A percentile compares a stretch with the other conserved stretches of the same genome.
phyloP scores from a whole-genome alignment of 2,329 filamentous ascomycete genomes.

The Periconia digitata region DNA sequence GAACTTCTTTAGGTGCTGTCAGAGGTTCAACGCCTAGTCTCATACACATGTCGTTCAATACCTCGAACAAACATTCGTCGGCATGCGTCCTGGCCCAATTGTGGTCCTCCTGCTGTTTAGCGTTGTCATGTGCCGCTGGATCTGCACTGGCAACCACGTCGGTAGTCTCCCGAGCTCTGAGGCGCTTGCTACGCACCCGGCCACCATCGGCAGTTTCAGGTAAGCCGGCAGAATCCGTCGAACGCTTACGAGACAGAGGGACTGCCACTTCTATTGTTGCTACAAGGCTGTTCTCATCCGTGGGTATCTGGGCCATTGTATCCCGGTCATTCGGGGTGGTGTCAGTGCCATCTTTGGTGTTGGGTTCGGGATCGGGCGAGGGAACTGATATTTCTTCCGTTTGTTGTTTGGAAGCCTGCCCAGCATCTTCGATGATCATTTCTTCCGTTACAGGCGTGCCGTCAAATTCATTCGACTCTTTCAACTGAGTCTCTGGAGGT shows the following conservation, averaged over 20 bases:
- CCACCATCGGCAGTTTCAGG: slow-evolving; percentile 60
- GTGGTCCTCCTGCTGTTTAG: slow-evolving; percentile 58
- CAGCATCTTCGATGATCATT: slow-evolving; percentile 3
- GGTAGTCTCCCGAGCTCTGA: slow-evolving; percentile 60
- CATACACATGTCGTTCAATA: slow-evolving; percentile 54
- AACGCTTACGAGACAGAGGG: slow-evolving; percentile 58
- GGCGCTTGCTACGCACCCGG: slow-evolving; percentile 61
- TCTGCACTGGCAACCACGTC: slow-evolving; percentile 50
- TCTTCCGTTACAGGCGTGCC: slow-evolving; percentile 8
- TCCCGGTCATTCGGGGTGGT: slow-evolving; percentile 23
- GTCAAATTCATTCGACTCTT: slow-evolving; percentile 15
- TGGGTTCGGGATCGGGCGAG: background rate
- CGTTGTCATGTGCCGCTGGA: slow-evolving; percentile 53
- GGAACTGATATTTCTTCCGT: slow-evolving; percentile 3
- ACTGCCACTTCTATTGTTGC: slow-evolving; percentile 36
- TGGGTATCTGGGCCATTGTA: slow-evolving; percentile 2
- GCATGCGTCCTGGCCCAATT: slow-evolving; percentile 56
- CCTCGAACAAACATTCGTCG: slow-evolving; percentile 60
- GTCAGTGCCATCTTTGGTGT: slow-evolving; percentile 16
- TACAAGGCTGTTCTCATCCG: slow-evolving; percentile 15
- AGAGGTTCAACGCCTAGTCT: slow-evolving; percentile 53
- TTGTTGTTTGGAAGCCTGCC: slow-evolving; percentile 9
- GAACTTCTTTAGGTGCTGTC: slow-evolving; percentile 44
- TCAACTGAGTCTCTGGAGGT: slow-evolving; percentile 32
- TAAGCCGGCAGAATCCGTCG: slow-evolving; percentile 60